phyloP scores from a whole-genome alignment of 1,284 basidiomycete species.

The Thelephora terrestris region DNA sequence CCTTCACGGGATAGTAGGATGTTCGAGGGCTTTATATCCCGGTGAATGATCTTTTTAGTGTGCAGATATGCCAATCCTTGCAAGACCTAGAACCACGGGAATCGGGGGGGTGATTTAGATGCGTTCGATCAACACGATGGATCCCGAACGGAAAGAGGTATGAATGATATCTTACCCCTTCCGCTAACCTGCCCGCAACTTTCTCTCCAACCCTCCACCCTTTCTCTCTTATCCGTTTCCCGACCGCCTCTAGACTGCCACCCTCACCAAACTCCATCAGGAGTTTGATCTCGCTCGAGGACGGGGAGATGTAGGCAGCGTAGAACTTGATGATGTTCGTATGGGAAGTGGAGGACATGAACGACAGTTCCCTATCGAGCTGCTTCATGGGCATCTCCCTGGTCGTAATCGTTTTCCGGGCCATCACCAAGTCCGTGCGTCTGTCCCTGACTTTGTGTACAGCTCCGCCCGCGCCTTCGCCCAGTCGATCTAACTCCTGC shows the following conservation, averaged over 20 bases:
- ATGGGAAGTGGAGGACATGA: slow-evolving; percentile 80
- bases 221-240: slow-evolving; percentile 76
- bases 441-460: slow-evolving; percentile 86
- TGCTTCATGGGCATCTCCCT: slow-evolving; percentile 91
- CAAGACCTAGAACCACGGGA: slow-evolving; percentile 47
- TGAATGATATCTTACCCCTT: slow-evolving; percentile 34
- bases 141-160: slow-evolving; percentile 1
- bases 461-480: slow-evolving; percentile 94
- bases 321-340: slow-evolving; percentile 89
- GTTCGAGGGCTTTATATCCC: slow-evolving; percentile 97
- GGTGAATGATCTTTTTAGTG: slow-evolving; percentile 85
- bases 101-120: not conserved
- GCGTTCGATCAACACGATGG: slow-evolving; percentile 5
- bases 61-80: slow-evolving; percentile 92
- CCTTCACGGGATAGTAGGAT: slow-evolving; percentile 83
- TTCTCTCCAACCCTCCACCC: slow-evolving; percentile 83
- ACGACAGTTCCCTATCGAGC: slow-evolving; percentile 85
- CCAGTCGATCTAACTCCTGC: slow-evolving; percentile 67
- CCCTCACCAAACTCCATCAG: slow-evolving; percentile 95
- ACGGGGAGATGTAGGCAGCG: slow-evolving; percentile 91
- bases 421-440: slow-evolving; percentile 74
- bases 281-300: slow-evolving; percentile 89
- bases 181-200: slow-evolving; percentile 85
- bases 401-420: slow-evolving; percentile 93
- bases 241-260: slow-evolving; percentile 77